Base-by-base conservation (phyloP, 768 basidiomycete genomes). In the Panaeolus papilionaceus region DNA sequence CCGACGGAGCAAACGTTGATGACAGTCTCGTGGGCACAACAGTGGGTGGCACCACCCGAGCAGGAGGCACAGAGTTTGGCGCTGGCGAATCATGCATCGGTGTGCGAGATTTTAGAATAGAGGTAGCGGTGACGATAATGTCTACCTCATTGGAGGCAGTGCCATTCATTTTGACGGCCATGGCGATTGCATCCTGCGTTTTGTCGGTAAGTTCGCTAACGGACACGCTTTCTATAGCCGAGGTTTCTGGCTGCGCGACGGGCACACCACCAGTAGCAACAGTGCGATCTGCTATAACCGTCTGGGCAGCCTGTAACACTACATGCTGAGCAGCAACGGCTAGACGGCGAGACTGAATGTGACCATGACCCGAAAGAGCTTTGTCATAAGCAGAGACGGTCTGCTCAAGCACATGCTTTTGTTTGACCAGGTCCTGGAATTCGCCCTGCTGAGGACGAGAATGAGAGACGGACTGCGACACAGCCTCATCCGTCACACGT, bases 301-400 rank as follows among this genome's bases (percentile, higher is more conserved):
- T 86, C 74, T 93, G 89, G 28, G 93, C 93, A 33, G 93, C 93
- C 73, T 92, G 89, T 39, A 93, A 83, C 58, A 95, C 93, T 66
- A 94, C 90, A 67, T 92, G 89, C 72, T 92, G 91, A 18, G 92
- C 93, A 4, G 92, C 93, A 12, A 87, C 88, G 5, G 91, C 92
- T 67, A 94, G 83, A 73, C 86, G 77, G 74, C 89, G 77, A 78
- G 81, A 83, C 68, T 86, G 84, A 44, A 82, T 72, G 63, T 83
- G 82, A 61, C 80, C 85, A 51, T 86, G 83, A 39, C 86, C 88
- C 26, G 85, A 84, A 51, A 89, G 83, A 65, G 89, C 92, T 67
- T 86, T 85, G 75, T 92, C 91, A 71, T 93, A 88, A 14, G 92
- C 93, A 70, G 91, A 84, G 14, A 92, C 91, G 2, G 93, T 85